phyloP scores from a whole-genome alignment of 257 asterid species.

The Primulina eburnea region DNA sequence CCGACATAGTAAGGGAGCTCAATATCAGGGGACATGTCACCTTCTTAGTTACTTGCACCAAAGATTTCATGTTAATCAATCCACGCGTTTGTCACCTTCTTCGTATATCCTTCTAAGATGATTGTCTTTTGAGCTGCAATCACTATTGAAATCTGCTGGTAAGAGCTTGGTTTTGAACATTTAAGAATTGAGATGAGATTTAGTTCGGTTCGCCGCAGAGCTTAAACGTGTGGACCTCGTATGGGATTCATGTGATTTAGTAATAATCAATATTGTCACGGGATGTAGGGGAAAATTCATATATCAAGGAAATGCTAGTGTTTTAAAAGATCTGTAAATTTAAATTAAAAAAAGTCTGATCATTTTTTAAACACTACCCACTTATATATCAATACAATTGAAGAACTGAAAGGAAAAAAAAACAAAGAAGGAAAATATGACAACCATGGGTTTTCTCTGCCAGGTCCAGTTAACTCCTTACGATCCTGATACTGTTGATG shows the following conservation, averaged over 20 bases:
- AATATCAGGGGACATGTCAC: neutral
- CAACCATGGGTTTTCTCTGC: neutral
- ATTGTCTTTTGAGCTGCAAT: neutral
- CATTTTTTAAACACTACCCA: too few relatives aligned
- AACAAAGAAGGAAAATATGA: neutral
- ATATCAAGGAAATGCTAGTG: neutral
- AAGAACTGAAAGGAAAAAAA: too few relatives aligned
- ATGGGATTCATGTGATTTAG: too few relatives aligned
- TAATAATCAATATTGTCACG: too few relatives aligned
- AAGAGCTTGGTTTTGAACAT: neutral
- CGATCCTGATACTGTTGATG: constrained; percentile 21
- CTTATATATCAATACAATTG: too few relatives aligned
- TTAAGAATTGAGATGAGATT: neutral
- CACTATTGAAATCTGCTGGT: too few relatives aligned
- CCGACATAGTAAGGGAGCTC: neutral
- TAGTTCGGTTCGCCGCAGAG: too few relatives aligned
- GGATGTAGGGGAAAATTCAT: neutral
- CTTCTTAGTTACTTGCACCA: neutral
- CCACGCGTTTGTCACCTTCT: neutral
- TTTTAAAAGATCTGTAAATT: too few relatives aligned
- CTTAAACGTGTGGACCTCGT: too few relatives aligned
- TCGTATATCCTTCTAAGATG: neutral
- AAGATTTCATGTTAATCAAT: neutral
- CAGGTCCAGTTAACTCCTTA: constrained; percentile 13
- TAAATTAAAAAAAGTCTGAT: too few relatives aligned